Percentiles rank a stretch among this genome's conserved stretches.
These are phyloP conservation scores for Neurospora cerealis DNA, from an alignment of 495 filamentous ascomycete genomes.

Conservation along the genomic window DNA sequence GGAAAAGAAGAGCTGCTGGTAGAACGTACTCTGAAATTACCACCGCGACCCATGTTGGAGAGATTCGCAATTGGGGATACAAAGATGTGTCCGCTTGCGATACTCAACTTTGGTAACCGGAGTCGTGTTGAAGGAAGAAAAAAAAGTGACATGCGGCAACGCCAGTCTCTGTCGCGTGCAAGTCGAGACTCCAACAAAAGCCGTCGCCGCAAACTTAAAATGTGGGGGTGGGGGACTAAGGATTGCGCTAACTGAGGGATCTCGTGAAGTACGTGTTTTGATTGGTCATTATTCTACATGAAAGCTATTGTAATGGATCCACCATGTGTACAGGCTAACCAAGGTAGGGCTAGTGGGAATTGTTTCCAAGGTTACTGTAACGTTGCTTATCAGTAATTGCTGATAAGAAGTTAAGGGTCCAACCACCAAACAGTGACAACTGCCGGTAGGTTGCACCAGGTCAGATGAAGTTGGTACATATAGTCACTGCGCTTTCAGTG, in stretches of 20 bases:
- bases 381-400: background rate
- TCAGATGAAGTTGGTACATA: background rate
- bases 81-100: constrained; percentile 1
- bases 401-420: background rate
- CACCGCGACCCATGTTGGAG: constrained; percentile 8
- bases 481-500: background rate
- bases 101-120: constrained; percentile 3
- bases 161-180: background rate
- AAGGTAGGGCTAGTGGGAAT: background rate
- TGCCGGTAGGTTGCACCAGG: background rate
- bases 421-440: background rate
- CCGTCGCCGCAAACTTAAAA: constrained; percentile 1
- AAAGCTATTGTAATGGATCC: background rate
- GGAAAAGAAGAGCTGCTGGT: background rate
- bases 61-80: constrained; percentile 1
- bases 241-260: background rate
- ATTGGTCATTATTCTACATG: background rate
- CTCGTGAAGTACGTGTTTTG: background rate
- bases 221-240: constrained; percentile 13
- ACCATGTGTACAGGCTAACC: background rate
- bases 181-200: constrained; percentile 12
- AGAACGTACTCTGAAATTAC: constrained; percentile 9
- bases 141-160: constrained; percentile 6
- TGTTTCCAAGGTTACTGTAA: background rate
- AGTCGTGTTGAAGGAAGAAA: constrained; percentile 8